Conservation (phyloP, 495 filamentous ascomycete genomes). For the Penicillium odoratum region DNA sequence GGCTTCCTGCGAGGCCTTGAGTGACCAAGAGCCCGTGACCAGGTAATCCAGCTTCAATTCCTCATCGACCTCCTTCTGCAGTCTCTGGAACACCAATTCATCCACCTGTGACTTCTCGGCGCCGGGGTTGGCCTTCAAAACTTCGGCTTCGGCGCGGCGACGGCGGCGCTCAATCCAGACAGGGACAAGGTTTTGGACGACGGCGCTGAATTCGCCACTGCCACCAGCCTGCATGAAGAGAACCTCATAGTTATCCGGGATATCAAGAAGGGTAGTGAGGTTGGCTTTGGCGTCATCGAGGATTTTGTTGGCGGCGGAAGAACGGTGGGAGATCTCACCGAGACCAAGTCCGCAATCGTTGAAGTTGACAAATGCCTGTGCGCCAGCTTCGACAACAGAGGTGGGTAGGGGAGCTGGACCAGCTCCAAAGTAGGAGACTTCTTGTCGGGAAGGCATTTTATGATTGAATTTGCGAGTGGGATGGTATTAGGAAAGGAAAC, state of each 20-base stretch:
- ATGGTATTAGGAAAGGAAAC: conserved; percentile 12
- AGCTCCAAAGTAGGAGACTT: conserved; percentile 80
- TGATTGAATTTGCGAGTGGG: neutral
- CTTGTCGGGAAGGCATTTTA: conserved; percentile 45
- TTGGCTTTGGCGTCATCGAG: conserved; percentile 64
- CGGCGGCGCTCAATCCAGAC: conserved; percentile 74
- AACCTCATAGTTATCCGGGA: conserved; percentile 74
- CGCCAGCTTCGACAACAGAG: conserved; percentile 69
- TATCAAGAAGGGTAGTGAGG: conserved; percentile 67
- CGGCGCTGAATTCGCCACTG: conserved; percentile 77
- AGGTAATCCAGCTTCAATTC: conserved; percentile 84
- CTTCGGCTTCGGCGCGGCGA: conserved; percentile 33
- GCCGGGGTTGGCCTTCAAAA: conserved; percentile 32
- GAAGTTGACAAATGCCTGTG: conserved; percentile 78
- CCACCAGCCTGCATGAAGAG: conserved; percentile 83
- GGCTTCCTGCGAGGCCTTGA: conserved; percentile 89
- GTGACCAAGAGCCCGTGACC: conserved; percentile 86
- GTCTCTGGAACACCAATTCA: conserved; percentile 54
- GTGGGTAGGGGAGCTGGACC: conserved; percentile 84
- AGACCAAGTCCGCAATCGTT: conserved; percentile 69
- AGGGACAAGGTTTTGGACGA: conserved; percentile 75
- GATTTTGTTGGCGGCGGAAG: conserved; percentile 69
- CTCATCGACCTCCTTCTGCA: conserved; percentile 62
- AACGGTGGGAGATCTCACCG: conserved; percentile 88
- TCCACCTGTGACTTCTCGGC: conserved; percentile 41